Evolutionary conservation across 2,329 filamentous ascomycete species (phyloP), one percentile per base, ranked within the genome.

Genomic region (Nannizzia gypsea): DNA sequence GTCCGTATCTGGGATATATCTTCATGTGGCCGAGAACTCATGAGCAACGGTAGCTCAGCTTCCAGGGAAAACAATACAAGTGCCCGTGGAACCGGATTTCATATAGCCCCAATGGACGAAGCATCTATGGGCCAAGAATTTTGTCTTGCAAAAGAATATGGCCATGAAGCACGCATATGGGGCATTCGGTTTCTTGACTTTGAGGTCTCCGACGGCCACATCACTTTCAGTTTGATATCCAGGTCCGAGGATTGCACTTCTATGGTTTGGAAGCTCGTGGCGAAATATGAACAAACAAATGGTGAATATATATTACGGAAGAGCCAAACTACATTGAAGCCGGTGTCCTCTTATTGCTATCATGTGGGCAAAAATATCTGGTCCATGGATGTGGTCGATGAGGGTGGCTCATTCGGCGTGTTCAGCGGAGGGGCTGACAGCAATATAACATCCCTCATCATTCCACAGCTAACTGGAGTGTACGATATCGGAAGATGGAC

Each of bases 321-420:
- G 22, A 56, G 38, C 8, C 48, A 58, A 56, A 60, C 60, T 0
- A 72, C 65, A 4, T 70, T 90, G 48, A 71, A 72, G 11, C 80
- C 87, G 57, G 68, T 78, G 1, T 76, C 78, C 1, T 83, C 80
- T 6, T 81, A 83, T 56, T 78, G 81, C 2, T 81, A 84, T 62
- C 91, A 97, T 69, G 80, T 78, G 36, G 93, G 93, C 5, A 99
- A 96, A 72, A 90, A 96, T 69, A 84, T 97, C 5, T 97, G 92
- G 91, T 85, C 90, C 0, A 79, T 84, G 40, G 83, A 82, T 11
- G 61, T 74, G 58, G 61, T 22, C 61, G 54, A 58, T 40, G 71
- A 60, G 17, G 4, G n/a, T 15, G 54, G 59, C 20, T 55, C n/a
- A 5, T 59, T 59, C 15, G 56, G 57, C 4, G 64, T 90, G 20